Evolutionary conservation across 345 rosid species (phyloP), one percentile per base, ranked within the genome.

Genomic region (Firmiana major): DNA sequence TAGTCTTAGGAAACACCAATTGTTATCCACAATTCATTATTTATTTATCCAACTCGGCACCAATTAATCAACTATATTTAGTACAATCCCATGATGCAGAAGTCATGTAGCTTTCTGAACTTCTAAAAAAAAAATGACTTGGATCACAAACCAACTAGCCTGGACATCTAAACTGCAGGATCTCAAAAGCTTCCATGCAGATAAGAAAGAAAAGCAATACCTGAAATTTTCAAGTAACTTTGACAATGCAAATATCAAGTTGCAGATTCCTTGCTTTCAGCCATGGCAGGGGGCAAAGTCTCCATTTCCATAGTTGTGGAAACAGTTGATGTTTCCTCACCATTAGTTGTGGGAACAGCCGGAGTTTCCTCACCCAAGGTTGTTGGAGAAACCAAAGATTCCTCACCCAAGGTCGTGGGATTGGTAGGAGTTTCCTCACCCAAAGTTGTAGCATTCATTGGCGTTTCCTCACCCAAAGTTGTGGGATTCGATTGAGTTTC

Each of bases 181-280:
- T 19, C 10, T 53, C 22, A 19, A 19, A 17, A 53, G 22, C n/a
- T 49, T 43, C 22, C 78, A 45, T 9, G 11, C 36, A 58, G 79
- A 59, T 21, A 7, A 17, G 22, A 9, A 21, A 45, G 68, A 28
- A 51, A 51, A 71, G 31, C 28, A 34, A 55, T 82, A 86, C 89
- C 90, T 83, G 81, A 73, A 79, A 53, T 31, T 49, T 73, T 59
- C 72, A 54, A 57, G 70, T 62, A 36, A 74, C 31, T 72, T 70
- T 53, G 66, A 28, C 48, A 55, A 11, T 36, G 42, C 0, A 64
- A 46, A 71, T 19, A 80, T 59, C 49, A 76, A 9, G 75, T 75
- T 72, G 90, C 81, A 62, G 82, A 81, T 78, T 86, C 91, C 74
- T 83, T 83, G 59, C 86, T 83, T 59, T 75, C 75, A 3, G 81